Evolutionary conservation across 768 basidiomycete species (phyloP).

Genomic region (Rhodotorula kratochvilovae): DNA sequence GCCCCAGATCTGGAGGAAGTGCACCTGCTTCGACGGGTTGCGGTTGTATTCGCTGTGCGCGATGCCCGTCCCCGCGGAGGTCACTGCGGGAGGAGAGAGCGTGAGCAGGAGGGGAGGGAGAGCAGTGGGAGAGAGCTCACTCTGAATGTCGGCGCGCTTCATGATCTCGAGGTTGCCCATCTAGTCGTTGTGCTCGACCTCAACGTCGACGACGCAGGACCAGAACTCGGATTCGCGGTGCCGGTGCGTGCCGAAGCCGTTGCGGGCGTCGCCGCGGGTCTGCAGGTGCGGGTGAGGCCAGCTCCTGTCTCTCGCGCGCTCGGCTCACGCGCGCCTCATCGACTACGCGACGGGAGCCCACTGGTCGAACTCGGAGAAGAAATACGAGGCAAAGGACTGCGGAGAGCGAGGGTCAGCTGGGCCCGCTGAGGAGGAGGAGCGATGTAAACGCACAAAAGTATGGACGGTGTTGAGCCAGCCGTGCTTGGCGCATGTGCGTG

Average conservation of each 20-base stretch:
- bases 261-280: slow-evolving; percentile 68
- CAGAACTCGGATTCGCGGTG: slow-evolving; percentile 76
- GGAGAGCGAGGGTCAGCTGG: slow-evolving; percentile 46
- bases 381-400: slow-evolving; percentile 55
- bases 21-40: slow-evolving; percentile 42
- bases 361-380: slow-evolving; percentile 54
- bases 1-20: slow-evolving; percentile 63
- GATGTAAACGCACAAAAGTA: slow-evolving; percentile 66
- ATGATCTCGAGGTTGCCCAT: slow-evolving; percentile 88
- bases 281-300: slow-evolving; percentile 3
- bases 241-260: slow-evolving; percentile 68
- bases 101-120: background rate
- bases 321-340: slow-evolving; percentile 56
- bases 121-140: slow-evolving; percentile 50
- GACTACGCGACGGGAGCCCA: slow-evolving; percentile 78
- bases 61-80: slow-evolving; percentile 87
- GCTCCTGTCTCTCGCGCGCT: background rate
- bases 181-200: slow-evolving; percentile 80
- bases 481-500: slow-evolving; percentile 69
- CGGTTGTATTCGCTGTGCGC: slow-evolving; percentile 71
- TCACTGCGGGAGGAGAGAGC: slow-evolving; percentile 1
- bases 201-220: slow-evolving; percentile 72
- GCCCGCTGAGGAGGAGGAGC: too few species aligned
- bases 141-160: slow-evolving; percentile 80
- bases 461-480: slow-evolving; percentile 85